A percentile compares a stretch with the other conserved stretches of the same genome.
phyloP scores from a whole-genome alignment of 1,284 basidiomycete genomes.

The Boletus sp. region DNA sequence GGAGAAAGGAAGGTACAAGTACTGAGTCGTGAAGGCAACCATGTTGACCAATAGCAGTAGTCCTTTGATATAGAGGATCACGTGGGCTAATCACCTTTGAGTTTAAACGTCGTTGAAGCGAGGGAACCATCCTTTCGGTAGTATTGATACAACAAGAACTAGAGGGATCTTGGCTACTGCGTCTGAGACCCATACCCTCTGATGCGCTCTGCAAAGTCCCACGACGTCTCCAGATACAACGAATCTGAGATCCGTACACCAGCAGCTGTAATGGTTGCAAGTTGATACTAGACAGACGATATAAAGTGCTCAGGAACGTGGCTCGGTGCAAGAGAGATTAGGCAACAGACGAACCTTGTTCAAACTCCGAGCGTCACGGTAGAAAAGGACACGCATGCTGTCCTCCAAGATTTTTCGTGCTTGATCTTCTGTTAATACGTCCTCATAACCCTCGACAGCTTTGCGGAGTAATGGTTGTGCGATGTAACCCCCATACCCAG shows the following conservation, averaged over 20 bases:
- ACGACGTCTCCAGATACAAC: conserved; percentile 72
- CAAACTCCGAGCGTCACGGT: conserved; percentile 92
- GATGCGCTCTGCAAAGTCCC: conserved; percentile 91
- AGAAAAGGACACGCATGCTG: conserved; percentile 93
- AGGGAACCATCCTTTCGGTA: background rate
- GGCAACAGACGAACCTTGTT: conserved; percentile 71
- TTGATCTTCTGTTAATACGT: conserved; percentile 73
- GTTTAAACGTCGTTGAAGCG: background rate
- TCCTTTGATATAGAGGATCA: background rate
- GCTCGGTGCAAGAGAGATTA: background rate
- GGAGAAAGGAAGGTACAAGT: background rate
- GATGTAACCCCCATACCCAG: conserved; percentile 94
- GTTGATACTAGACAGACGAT: conserved; percentile 76
- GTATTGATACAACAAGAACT: conserved; percentile 15
- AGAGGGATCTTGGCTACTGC: conserved; percentile 38
- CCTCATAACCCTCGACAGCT: conserved; percentile 82
- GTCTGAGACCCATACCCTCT: conserved; percentile 80
- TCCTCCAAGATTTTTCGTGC: conserved; percentile 80
- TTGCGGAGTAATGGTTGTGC: conserved; percentile 91
- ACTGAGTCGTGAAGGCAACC: background rate
- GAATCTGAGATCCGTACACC: conserved; percentile 84
- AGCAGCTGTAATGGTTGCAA: conserved; percentile 80
- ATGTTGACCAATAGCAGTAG: background rate
- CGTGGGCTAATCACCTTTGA: background rate
- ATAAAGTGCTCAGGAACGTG: background rate